These are phyloP conservation scores for Cryptococcus amylolentus DNA, from an alignment of 1,284 basidiomycete genomes.

Conservation along the genomic window DNA sequence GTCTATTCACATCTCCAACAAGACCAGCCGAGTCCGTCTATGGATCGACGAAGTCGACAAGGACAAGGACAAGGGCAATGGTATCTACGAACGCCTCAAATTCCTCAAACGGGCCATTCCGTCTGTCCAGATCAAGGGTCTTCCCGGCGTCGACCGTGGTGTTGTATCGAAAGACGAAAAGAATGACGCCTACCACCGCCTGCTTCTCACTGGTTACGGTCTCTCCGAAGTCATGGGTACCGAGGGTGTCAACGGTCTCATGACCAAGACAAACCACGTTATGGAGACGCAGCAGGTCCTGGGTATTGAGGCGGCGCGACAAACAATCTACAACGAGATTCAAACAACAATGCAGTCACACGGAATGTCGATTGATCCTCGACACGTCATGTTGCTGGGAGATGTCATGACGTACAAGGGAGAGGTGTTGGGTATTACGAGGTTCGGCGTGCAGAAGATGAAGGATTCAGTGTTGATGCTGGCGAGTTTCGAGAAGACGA, in stretches of 20 bases:
- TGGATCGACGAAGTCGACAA: slow-evolving; percentile 66
- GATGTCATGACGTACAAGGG: slow-evolving; percentile 99
- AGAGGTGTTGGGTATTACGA: slow-evolving; percentile 96
- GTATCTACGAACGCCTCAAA: slow-evolving; percentile 73
- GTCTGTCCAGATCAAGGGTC: slow-evolving; percentile 88
- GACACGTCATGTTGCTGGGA: slow-evolving; percentile 96
- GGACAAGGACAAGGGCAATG: slow-evolving; percentile 51
- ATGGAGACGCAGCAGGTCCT: slow-evolving; percentile 93
- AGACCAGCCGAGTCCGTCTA: slow-evolving; percentile 77
- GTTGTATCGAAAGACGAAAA: slow-evolving; percentile 87
- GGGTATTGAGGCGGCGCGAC: slow-evolving; percentile 93
- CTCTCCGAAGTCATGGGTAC: slow-evolving; percentile 95
- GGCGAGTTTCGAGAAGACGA: slow-evolving; percentile 99
- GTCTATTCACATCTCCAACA: slow-evolving; percentile 67
- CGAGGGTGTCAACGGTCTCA: slow-evolving; percentile 87
- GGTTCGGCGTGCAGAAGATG: slow-evolving; percentile 99
- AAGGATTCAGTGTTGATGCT: slow-evolving; percentile 99
- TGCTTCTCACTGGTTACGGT: slow-evolving; percentile 97
- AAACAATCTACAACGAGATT: slow-evolving; percentile 95
- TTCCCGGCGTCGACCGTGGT: slow-evolving; percentile 77
- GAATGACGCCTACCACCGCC: slow-evolving; percentile 34
- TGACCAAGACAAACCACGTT: slow-evolving; percentile 94
- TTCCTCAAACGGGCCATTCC: slow-evolving; percentile 76
- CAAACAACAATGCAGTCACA: slow-evolving; percentile 96
- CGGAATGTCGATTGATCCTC: slow-evolving; percentile 97